phyloP scores from a whole-genome alignment of 352 stramenopile species.

The Globisporangium yorkense region DNA sequence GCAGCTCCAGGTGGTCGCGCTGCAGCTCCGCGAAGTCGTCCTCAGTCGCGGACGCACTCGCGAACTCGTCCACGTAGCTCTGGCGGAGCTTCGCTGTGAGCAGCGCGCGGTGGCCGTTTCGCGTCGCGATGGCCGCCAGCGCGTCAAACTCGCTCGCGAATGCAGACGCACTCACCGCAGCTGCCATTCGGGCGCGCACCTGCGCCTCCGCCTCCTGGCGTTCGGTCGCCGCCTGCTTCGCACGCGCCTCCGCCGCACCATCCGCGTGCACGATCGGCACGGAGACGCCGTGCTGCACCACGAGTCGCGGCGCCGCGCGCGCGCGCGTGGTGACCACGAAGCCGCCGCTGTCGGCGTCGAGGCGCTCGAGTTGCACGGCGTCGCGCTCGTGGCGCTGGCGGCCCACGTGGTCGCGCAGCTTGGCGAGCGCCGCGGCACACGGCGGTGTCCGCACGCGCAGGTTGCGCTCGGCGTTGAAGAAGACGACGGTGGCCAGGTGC shows the following conservation, averaged over 20 bases:
- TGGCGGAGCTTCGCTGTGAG: background rate
- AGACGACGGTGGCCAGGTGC: background rate
- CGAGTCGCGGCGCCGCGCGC: background rate
- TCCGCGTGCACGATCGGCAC: background rate
- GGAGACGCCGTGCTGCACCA: background rate
- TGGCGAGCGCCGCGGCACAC: constrained; percentile 4
- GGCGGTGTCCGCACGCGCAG: background rate
- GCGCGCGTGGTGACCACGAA: background rate
- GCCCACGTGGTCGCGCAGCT: background rate
- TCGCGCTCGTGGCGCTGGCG: background rate
- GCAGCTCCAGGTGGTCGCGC: constrained; percentile 7
- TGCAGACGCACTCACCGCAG: background rate
- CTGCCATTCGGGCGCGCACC: background rate
- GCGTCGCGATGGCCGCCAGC: background rate
- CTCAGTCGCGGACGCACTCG: background rate
- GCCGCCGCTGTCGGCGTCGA: background rate
- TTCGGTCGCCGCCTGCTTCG: background rate
- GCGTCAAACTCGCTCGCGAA: constrained; percentile 7
- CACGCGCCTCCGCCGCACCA: background rate
- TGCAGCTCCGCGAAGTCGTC: constrained; percentile 8
- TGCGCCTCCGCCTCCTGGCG: background rate
- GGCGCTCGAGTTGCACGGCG: constrained; percentile 2
- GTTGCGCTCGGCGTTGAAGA: constrained; percentile 4
- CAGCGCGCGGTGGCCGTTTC: background rate
- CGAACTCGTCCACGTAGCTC: constrained; percentile 7